Evolutionary conservation across 129 eudicot species (phyloP).

Genomic region (Pittosporum tobira): DNA sequence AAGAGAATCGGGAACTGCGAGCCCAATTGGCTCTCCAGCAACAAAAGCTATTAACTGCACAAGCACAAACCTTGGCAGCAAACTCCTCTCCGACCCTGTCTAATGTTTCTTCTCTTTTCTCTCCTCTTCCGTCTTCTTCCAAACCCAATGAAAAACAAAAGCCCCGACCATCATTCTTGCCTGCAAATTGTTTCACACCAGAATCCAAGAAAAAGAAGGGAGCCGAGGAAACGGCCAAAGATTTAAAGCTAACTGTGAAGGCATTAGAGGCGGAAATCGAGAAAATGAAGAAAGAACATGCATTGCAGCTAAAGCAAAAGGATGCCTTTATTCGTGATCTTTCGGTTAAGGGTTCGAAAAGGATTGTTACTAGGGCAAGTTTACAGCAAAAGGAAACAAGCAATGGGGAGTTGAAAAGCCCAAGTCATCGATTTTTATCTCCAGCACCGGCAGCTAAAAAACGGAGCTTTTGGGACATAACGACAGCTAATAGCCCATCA

Average conservation of each 20-base stretch:
- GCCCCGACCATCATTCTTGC: slow-evolving; percentile 40
- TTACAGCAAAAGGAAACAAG: slow-evolving; percentile 37
- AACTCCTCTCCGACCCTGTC: slow-evolving; percentile 61
- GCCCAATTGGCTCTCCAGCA: slow-evolving; percentile 70
- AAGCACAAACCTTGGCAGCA: slow-evolving; percentile 66
- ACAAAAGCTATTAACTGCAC: slow-evolving; percentile 52
- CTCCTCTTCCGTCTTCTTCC: slow-evolving; percentile 50
- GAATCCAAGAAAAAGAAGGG: slow-evolving; percentile 53
- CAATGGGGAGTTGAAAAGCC: slow-evolving; percentile 53
- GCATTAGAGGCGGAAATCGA: slow-evolving; percentile 50
- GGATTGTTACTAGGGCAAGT: slow-evolving; percentile 32
- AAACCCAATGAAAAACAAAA: slow-evolving; percentile 42
- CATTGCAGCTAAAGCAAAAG: slow-evolving; percentile 52
- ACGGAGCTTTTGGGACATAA: slow-evolving; percentile 78
- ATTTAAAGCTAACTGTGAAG: slow-evolving; percentile 48
- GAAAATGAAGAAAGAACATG: slow-evolving; percentile 62
- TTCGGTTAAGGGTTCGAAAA: slow-evolving; percentile 31
- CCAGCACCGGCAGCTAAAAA: slow-evolving; percentile 67
- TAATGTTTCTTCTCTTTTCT: slow-evolving; percentile 40
- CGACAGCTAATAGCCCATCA: slow-evolving; percentile 78
- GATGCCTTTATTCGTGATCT: slow-evolving; percentile 59
- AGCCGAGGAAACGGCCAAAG: slow-evolving; percentile 36
- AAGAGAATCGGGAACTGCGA: slow-evolving; percentile 67
- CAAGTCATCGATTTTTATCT: slow-evolving; percentile 49
- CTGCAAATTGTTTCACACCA: slow-evolving; percentile 55